Conservation (phyloP, 306 rosid genomes). For the Ochetophila trinervis region DNA sequence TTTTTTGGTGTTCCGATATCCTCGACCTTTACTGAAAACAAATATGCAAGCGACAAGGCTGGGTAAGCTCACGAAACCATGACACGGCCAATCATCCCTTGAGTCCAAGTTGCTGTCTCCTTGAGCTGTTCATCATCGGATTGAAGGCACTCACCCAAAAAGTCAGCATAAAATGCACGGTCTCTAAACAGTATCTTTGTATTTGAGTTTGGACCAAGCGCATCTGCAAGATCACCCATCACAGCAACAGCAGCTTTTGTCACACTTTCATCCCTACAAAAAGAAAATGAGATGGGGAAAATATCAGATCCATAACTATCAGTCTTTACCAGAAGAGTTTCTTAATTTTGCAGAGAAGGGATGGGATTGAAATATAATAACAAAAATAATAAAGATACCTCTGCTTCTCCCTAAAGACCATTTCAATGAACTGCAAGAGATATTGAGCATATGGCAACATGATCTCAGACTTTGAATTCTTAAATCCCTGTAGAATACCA, state of each 20-base stretch:
- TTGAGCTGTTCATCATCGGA: slow-evolving; percentile 30
- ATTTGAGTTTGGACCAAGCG: slow-evolving; percentile 25
- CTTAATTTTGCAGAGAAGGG: neutral
- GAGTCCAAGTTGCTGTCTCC: slow-evolving; percentile 33
- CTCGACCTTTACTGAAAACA: neutral
- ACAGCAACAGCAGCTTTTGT: slow-evolving; percentile 37
- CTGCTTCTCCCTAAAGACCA: slow-evolving; percentile 19
- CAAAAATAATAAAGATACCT: neutral
- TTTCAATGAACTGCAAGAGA: slow-evolving; percentile 35
- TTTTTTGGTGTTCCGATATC: neutral
- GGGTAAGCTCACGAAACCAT: slow-evolving; percentile 30
- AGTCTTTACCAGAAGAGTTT: neutral
- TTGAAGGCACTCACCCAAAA: slow-evolving; percentile 35
- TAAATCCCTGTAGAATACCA: slow-evolving; percentile 37
- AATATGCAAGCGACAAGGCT: neutral
- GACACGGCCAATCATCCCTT: slow-evolving; percentile 31
- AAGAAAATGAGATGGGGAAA: neutral
- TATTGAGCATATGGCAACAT: slow-evolving; percentile 38
- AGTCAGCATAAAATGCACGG: slow-evolving; percentile 15
- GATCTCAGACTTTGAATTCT: slow-evolving; percentile 30
- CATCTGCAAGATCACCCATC: slow-evolving; percentile 38
- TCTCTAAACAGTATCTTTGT: slow-evolving; percentile 23
- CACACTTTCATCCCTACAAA: slow-evolving; percentile 31
- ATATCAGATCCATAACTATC: neutral
- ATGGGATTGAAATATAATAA: neutral